Evolutionary conservation across 345 rosid species (phyloP).

Genomic region (Moringa oleifera): DNA sequence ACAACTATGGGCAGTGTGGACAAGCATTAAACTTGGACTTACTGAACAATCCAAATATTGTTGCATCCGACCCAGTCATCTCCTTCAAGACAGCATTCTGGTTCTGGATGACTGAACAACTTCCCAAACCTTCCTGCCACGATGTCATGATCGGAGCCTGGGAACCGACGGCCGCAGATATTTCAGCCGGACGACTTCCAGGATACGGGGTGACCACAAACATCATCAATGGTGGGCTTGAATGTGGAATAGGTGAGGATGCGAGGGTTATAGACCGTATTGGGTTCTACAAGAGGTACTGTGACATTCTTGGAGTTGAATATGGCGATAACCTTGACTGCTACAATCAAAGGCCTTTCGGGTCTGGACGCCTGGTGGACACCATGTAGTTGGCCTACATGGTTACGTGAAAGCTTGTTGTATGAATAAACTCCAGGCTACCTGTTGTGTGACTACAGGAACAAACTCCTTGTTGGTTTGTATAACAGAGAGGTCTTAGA

Average conservation of each 20-base stretch:
- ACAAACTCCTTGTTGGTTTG: too few species aligned
- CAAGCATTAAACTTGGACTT: conserved; percentile 45
- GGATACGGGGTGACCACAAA: conserved; percentile 63
- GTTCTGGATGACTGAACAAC: conserved; percentile 73
- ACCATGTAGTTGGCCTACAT: too few species aligned
- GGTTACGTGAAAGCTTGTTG: too few species aligned
- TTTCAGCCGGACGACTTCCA: conserved; percentile 35
- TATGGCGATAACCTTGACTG: conserved; percentile 64
- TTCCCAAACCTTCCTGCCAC: conserved; percentile 64
- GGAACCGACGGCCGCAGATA: conserved; percentile 39
- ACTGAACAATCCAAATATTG: conserved; percentile 53
- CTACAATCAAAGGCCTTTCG: conserved; percentile 42
- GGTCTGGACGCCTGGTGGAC: conserved; percentile 11
- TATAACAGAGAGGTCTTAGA: too few species aligned
- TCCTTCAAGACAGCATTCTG: conserved; percentile 72
- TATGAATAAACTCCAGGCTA: too few species aligned
- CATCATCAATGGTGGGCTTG: conserved; percentile 63
- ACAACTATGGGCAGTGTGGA: conserved; percentile 61
- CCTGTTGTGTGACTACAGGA: too few species aligned
- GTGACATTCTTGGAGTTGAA: conserved; percentile 43
- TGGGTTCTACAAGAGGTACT: conserved; percentile 65
- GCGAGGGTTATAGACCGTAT: conserved; percentile 42
- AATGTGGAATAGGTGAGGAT: conserved; percentile 50
- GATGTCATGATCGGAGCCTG: conserved; percentile 44
- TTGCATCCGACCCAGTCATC: conserved; percentile 29